phyloP scores from a whole-genome alignment of 352 stramenopile species.

The Blastocystis sp. region DNA sequence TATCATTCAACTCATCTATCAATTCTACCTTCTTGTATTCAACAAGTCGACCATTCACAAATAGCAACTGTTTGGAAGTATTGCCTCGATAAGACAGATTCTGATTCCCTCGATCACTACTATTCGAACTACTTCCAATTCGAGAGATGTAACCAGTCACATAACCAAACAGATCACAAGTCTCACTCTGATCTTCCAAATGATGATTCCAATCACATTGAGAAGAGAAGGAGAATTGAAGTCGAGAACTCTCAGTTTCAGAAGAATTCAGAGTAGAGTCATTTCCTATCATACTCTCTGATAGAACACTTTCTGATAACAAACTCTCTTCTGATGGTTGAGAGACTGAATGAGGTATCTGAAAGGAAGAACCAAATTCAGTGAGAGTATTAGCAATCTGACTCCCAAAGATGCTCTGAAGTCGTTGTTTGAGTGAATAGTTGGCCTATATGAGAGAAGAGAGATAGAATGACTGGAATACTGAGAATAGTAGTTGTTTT shows the following conservation, averaged over 20 bases:
- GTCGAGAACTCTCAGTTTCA: not conserved
- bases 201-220: conserved; percentile 12
- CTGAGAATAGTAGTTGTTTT: conserved; percentile 11
- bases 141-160: conserved; percentile 21
- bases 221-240: conserved; percentile 12
- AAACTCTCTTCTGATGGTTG: not conserved
- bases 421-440: conserved; percentile 30
- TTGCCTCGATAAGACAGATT: conserved; percentile 73
- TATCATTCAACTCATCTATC: not conserved
- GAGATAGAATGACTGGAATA: not conserved
- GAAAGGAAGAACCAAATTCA: conserved; percentile 52
- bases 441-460: conserved; percentile 2
- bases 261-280: not conserved
- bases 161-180: conserved; percentile 15
- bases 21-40: conserved; percentile 43
- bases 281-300: not conserved
- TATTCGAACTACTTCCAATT: conserved; percentile 18
- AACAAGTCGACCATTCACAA: conserved; percentile 83
- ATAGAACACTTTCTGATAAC: conserved; percentile 1
- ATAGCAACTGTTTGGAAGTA: conserved; percentile 80
- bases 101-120: conserved; percentile 31
- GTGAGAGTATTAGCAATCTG: not conserved
- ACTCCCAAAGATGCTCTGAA: not conserved
- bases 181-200: not conserved
- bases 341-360: not conserved